phyloP scores from a whole-genome alignment of 192 early-diverging fungal species.

The Martensiomyces pterosporus region DNA sequence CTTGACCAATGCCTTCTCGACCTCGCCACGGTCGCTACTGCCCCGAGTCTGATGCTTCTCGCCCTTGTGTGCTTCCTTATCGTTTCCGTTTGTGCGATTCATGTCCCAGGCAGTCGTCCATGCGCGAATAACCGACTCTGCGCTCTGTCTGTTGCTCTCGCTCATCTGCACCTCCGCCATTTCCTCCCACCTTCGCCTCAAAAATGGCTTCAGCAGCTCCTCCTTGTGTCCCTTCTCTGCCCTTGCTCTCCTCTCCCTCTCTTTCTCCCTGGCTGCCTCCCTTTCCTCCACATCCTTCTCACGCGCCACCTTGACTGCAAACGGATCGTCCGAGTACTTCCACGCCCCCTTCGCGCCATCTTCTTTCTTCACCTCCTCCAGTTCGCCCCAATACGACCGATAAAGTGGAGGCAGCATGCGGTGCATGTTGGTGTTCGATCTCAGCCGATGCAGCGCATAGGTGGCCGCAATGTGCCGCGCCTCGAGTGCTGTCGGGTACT shows the following conservation, averaged over 20 bases:
- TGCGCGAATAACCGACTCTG: constrained; percentile 66
- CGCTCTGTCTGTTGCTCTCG: constrained; percentile 49
- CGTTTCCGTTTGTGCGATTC: background rate
- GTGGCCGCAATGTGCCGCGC: constrained; percentile 73
- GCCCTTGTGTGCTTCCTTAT: background rate
- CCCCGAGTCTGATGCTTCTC: too few species aligned
- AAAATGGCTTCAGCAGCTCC: constrained; percentile 14
- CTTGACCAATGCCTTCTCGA: constrained; percentile 7
- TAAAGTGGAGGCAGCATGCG: constrained; percentile 70
- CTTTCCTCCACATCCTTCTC: constrained; percentile 28
- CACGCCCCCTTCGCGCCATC: constrained; percentile 32
- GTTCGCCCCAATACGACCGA: constrained; percentile 66
- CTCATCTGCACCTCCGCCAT: constrained; percentile 67
- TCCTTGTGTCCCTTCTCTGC: constrained; percentile 36
- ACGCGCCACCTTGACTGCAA: constrained; percentile 54
- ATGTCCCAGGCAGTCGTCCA: constrained; percentile 33
- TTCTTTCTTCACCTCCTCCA: constrained; percentile 55
- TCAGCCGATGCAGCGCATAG: constrained; percentile 71
- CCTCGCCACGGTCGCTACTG: too few species aligned
- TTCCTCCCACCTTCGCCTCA: constrained; percentile 30
- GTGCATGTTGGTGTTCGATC: constrained; percentile 64
- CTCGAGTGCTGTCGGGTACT: constrained; percentile 36
- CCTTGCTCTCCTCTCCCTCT: constrained; percentile 32
- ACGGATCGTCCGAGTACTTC: constrained; percentile 77
- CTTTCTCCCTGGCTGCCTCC: constrained; percentile 2